Evolutionary conservation across 148 eudicot species (phyloP).

Genomic region (Cornus controversa): DNA sequence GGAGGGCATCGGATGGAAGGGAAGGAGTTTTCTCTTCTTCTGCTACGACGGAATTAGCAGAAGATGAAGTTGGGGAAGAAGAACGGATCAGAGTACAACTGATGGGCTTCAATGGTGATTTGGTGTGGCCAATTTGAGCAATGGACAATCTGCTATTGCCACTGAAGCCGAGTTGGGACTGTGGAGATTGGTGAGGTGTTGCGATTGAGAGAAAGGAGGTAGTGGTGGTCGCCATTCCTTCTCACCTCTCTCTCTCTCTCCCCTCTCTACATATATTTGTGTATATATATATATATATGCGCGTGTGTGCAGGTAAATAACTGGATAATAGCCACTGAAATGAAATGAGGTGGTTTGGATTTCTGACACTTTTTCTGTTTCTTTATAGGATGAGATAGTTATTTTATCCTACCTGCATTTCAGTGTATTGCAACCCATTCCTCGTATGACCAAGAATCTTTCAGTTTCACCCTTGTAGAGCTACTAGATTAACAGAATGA

Average conservation of each 20-base stretch:
- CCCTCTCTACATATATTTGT: not conserved
- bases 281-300: no score
- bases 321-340: not conserved
- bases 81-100: slow-evolving; percentile 7
- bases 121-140: slow-evolving; percentile 2
- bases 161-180: no score
- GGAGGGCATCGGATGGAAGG: slow-evolving; percentile 6
- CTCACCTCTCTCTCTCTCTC: not conserved
- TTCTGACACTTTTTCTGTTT: no score
- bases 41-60: slow-evolving; percentile 27
- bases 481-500: no score
- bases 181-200: not conserved
- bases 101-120: not conserved
- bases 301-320: not conserved
- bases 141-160: not conserved
- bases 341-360: no score
- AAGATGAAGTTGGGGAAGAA: slow-evolving; percentile 11
- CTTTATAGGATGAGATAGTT: no score
- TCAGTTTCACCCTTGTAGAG: no score
- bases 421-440: no score
- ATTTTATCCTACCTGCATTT: no score
- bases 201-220: slow-evolving; percentile 1
- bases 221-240: not conserved
- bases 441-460: no score
- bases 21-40: slow-evolving; percentile 20